Evolutionary conservation across 2,329 filamentous ascomycete species (phyloP).

Genomic region (Elsinoe necatrix): DNA sequence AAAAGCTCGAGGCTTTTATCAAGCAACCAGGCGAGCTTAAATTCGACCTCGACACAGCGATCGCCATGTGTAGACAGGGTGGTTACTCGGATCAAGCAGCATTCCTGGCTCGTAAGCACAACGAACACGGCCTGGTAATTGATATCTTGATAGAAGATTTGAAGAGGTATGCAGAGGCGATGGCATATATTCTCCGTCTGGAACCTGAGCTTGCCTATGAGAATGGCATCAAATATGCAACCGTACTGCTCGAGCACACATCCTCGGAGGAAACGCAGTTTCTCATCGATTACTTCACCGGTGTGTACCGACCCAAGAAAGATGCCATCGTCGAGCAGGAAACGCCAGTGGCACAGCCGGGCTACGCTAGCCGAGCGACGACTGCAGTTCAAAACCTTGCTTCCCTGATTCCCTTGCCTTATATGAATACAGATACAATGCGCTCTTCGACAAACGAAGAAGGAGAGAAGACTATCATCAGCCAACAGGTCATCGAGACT

Average conservation of each 20-base stretch:
- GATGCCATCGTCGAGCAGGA: conserved; percentile 48
- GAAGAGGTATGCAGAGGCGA: conserved; percentile 76
- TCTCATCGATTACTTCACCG: conserved; percentile 93
- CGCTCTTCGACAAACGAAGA: conserved; percentile 41
- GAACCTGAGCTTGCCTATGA: conserved; percentile 76
- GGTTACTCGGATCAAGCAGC: conserved; percentile 96
- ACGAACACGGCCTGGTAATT: conserved; percentile 86
- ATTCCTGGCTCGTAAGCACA: conserved; percentile 87
- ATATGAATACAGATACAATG: conserved; percentile 61
- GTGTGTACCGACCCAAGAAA: conserved; percentile 65
- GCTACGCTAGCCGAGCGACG: conserved; percentile 38
- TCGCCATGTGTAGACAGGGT: conserved; percentile 93
- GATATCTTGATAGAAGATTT: conserved; percentile 95
- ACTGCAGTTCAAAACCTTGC: conserved; percentile 80
- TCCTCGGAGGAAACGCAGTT: conserved; percentile 72
- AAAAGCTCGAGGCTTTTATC: conserved; percentile 93
- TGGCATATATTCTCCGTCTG: conserved; percentile 84
- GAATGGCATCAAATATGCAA: conserved; percentile 90
- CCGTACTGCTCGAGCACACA: conserved; percentile 81
- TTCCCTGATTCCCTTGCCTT: conserved; percentile 73
- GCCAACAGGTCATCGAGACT: conserved; percentile 47
- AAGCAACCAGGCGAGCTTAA: conserved; percentile 90
- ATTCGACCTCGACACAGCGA: conserved; percentile 94
- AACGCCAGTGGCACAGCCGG: conserved; percentile 32
- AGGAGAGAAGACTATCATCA: conserved; percentile 44